Evolutionary conservation across 306 rosid species (phyloP).

Genomic region (Castanea sativa): DNA sequence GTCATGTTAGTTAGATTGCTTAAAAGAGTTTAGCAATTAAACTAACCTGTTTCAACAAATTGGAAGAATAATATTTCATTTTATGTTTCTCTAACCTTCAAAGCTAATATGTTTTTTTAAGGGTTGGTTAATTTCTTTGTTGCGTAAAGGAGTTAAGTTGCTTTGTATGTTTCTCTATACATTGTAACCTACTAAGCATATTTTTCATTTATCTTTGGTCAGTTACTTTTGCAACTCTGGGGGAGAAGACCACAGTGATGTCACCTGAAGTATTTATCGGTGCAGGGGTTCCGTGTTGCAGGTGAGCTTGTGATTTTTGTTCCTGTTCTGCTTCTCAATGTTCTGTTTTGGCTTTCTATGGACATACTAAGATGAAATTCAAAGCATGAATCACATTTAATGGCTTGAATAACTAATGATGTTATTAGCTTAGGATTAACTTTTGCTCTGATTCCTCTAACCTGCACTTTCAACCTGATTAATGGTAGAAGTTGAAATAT

Average conservation of each 20-base stretch:
- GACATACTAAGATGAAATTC: slow-evolving; percentile 9
- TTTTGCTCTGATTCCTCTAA: slow-evolving; percentile 10
- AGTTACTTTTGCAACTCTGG: slow-evolving; percentile 93
- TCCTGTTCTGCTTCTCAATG: slow-evolving; percentile 21
- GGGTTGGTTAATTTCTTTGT: background rate
- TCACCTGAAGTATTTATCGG: slow-evolving; percentile 86
- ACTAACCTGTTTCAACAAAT: slow-evolving; percentile 11
- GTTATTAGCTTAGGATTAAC: slow-evolving; percentile 16
- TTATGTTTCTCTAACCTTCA: background rate
- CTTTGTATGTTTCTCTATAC: slow-evolving; percentile 13
- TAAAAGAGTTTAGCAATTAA: too few species aligned
- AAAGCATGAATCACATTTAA: background rate
- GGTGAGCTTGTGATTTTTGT: slow-evolving; percentile 44
- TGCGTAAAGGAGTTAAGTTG: background rate
- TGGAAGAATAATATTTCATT: background rate
- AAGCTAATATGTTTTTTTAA: background rate
- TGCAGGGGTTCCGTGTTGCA: slow-evolving; percentile 98
- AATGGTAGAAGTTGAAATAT: slow-evolving; percentile 11
- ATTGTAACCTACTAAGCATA: slow-evolving; percentile 19
- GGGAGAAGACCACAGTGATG: slow-evolving; percentile 98
- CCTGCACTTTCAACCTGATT: slow-evolving; percentile 5
- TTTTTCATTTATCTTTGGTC: slow-evolving; percentile 23
- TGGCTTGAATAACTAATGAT: slow-evolving; percentile 16
- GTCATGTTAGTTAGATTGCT: background rate
- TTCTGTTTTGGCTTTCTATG: slow-evolving; percentile 3